Conservation (phyloP, 768 basidiomycete species). For the Auriscalpium orientale region DNA sequence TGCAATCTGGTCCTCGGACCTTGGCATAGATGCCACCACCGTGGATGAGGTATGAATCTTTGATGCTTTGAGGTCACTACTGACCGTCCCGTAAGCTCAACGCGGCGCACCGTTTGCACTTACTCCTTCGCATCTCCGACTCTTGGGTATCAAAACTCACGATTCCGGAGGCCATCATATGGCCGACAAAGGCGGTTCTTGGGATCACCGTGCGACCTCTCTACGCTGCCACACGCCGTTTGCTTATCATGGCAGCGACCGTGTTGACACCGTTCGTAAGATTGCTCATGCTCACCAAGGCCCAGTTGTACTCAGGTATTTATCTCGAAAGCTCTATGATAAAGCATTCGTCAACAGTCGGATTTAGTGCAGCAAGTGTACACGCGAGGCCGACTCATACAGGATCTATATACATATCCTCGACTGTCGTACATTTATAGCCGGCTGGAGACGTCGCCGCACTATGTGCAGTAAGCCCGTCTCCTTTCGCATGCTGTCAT, state of each 20-base stretch:
- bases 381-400: slow-evolving; percentile 5
- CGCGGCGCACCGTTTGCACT: slow-evolving; percentile 12
- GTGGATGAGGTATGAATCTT: not conserved
- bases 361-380: slow-evolving; percentile 11
- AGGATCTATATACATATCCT: slow-evolving; percentile 6
- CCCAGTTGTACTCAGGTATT: slow-evolving; percentile 4
- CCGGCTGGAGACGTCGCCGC: slow-evolving; percentile 13
- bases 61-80: not conserved
- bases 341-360: not conserved
- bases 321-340: not conserved
- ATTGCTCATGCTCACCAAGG: not conserved
- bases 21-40: not conserved
- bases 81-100: slow-evolving; percentile 4
- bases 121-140: slow-evolving; percentile 7
- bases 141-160: slow-evolving; percentile 13
- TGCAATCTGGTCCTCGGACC: not conserved
- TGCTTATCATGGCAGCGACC: not conserved
- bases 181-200: not conserved
- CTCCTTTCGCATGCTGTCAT: not conserved
- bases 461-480: slow-evolving; percentile 13
- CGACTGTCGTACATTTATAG: slow-evolving; percentile 13
- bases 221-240: not conserved
- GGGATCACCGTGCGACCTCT: not conserved
- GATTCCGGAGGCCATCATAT: slow-evolving; percentile 6
- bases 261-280: not conserved